Evolutionary conservation across 2,329 filamentous ascomycete genomes (phyloP), one percentile per base, ranked within the genome.

Genomic region (Corniculantispora saksenae): DNA sequence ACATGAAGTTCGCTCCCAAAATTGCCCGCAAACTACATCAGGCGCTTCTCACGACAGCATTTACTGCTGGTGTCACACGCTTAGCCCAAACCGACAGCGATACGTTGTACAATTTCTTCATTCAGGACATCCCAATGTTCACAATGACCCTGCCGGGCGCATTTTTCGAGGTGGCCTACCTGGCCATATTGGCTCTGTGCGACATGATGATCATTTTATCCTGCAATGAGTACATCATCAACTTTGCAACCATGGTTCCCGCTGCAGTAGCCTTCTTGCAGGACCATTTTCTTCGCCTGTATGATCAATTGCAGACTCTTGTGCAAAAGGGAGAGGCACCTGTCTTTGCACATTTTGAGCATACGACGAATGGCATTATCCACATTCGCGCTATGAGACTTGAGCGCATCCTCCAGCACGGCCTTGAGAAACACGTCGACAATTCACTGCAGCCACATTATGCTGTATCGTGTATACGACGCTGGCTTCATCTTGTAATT

Each of bases 361-460:
- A 85, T 64, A 80, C 79, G 4, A 67, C 82, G 0, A 73, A 75
- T 15, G 82, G 83, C 1, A 67, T 84, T 1, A 68, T 75, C 0
- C 84, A 81, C 0, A 81, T 86, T 53, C 79, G 84, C 21, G 82
- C 84, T 1, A 86, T 86, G 66, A 79, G 81, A 3, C 87, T 85
- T 85, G 75, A 82, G 45, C 69, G 73, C 1, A 70, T 73, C 4
- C 78, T 81, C 64, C 73, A 78, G 32, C 68, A 78, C 23, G 78
- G 78, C 65, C 84, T 83, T 63, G 72, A 80, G n/a, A 67, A 70
- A 3, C 75, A 84, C 0, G 72, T 87, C 1, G 81, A 87, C 65
- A 70, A 74, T 10, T 84, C 84, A 0, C 84, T 87, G 67, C 73
- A 78, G 27, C 84, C 85, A 1, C 83, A 81, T 56, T 88, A 88